Percentiles rank a stretch among this genome's conserved stretches.
Evolutionary conservation across 306 rosid genomes (phyloP).

Genomic region (Cucurbita argyrosperma): DNA sequence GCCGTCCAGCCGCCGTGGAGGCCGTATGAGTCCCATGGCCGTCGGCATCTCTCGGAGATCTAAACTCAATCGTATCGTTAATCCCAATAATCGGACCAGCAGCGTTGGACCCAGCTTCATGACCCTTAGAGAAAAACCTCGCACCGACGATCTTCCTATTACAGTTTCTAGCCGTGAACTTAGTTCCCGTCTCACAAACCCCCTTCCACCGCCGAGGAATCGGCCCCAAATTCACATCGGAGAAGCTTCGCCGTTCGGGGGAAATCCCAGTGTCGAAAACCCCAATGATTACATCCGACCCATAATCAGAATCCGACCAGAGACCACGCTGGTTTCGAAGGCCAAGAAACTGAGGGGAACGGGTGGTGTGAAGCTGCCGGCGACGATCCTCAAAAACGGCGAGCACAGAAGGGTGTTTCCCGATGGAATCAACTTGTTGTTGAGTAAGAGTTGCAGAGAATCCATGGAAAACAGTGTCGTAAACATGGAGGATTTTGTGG

Average conservation of each 20-base stretch:
- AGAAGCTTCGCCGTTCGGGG: conserved; percentile 76
- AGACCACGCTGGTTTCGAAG: conserved; percentile 80
- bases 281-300: conserved; percentile 76
- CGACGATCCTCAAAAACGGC: conserved; percentile 63
- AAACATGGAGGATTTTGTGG: conserved; percentile 39
- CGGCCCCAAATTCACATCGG: conserved; percentile 57
- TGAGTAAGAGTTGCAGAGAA: conserved; percentile 59
- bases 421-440: conserved; percentile 22
- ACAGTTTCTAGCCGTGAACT: conserved; percentile 38
- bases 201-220: conserved; percentile 77
- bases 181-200: conserved; percentile 46
- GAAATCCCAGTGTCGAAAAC: conserved; percentile 75
- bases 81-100: conserved; percentile 37
- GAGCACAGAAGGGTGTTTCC: conserved; percentile 45
- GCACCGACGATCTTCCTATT: conserved; percentile 71
- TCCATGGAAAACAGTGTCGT: conserved; percentile 75
- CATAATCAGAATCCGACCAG: conserved; percentile 86
- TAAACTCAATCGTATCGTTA: conserved; percentile 57
- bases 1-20: conserved; percentile 69
- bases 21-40: conserved; percentile 97
- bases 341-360: conserved; percentile 88
- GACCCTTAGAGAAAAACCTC: conserved; percentile 67
- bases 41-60: conserved; percentile 85
- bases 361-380: conserved; percentile 77
- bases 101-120: conserved; percentile 31